phyloP scores from a whole-genome alignment of 805 yeast species.

The Spathaspora gorwiae region DNA sequence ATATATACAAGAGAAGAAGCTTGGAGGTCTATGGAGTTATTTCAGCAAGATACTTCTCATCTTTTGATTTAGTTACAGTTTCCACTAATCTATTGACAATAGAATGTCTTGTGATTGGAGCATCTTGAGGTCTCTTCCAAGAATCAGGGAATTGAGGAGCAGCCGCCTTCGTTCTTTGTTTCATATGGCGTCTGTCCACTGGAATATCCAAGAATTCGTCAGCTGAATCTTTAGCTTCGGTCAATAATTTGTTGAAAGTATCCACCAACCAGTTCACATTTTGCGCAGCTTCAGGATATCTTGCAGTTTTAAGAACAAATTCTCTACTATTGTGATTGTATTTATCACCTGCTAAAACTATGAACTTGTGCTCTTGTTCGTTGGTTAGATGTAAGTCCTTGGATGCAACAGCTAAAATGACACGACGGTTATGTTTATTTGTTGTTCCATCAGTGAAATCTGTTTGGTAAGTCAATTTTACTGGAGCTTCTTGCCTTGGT shows the following conservation, averaged over 20 bases:
- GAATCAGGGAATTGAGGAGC: conserved; percentile 62
- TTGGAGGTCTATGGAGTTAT: conserved; percentile 16
- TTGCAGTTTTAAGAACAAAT: conserved; percentile 61
- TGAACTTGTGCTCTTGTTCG: conserved; percentile 65
- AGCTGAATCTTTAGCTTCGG: conserved; percentile 58
- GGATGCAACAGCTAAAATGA: conserved; percentile 53
- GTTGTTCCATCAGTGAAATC: conserved; percentile 69
- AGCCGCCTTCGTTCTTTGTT: conserved; percentile 25
- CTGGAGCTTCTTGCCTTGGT: conserved; percentile 42
- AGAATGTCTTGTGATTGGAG: conserved; percentile 46
- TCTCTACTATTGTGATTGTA: conserved; percentile 58
- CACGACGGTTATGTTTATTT: conserved; percentile 63
- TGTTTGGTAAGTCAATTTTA: conserved; percentile 61
- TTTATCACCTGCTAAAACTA: conserved; percentile 73
- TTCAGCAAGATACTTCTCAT: conserved; percentile 24
- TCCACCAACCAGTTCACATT: conserved; percentile 73
- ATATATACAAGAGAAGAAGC: conserved; percentile 2
- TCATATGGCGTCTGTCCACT: conserved; percentile 69
- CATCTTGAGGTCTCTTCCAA: conserved; percentile 69
- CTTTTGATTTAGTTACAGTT: conserved; percentile 27
- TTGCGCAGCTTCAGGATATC: conserved; percentile 75
- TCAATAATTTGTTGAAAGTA: conserved; percentile 54
- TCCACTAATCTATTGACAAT: conserved; percentile 31
- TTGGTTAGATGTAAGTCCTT: conserved; percentile 48
- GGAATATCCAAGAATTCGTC: conserved; percentile 76